Base-by-base conservation (phyloP, 108 stramenopile species). In the Cyclotella baltica region DNA sequence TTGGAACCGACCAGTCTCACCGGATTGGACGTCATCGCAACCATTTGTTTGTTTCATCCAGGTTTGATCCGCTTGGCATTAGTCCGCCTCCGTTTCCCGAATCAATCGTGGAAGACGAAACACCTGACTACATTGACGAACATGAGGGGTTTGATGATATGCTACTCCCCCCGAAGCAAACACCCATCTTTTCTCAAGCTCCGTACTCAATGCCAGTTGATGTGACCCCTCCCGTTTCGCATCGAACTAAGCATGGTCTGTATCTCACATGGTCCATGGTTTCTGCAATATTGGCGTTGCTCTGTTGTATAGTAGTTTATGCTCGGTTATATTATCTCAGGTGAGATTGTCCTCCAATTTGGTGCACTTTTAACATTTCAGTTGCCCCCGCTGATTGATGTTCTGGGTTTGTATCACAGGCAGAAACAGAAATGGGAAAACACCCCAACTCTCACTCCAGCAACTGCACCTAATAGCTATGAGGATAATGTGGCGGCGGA, bases 221-320 rank as follows among this genome's bases (percentile, higher is more conserved):
- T 67, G 48, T 59, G 4, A 57, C 40, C n/a, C 78, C 34, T 37
- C 59, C 58, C 8, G 68, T 55, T 19, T 83, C 83, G 23, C 71
- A 84, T 67, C 51, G 71, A 33, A 72, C 77, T 23, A 70, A 84
- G 30, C 75, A 84, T 52, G 86, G 86, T 6, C 72, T 85, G 0
- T 87, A 80, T 70, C 65, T 87, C 27, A 84, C 83, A 1, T 87
- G 86, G 86, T 64, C 56, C 29, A 78, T 81, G 55, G 70, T 85
- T 35, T 57, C 56, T 30, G 69, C 62, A 8, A 69, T 79, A 25
- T 27, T 70, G 5, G 62, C 55, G 27, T 37, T 68, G 8, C 30
- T 66, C 13, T 56, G 66, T 33, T 75, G 55, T 28, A 18, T 67
- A 20, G 25, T 75, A 35, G 64, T 67, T 11, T 67, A 33, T 64